A percentile compares a stretch with the other conserved stretches of the same genome.
Conservation (phyloP, 495 filamentous ascomycete genomes). For the Stereocaulon alpinum region DNA sequence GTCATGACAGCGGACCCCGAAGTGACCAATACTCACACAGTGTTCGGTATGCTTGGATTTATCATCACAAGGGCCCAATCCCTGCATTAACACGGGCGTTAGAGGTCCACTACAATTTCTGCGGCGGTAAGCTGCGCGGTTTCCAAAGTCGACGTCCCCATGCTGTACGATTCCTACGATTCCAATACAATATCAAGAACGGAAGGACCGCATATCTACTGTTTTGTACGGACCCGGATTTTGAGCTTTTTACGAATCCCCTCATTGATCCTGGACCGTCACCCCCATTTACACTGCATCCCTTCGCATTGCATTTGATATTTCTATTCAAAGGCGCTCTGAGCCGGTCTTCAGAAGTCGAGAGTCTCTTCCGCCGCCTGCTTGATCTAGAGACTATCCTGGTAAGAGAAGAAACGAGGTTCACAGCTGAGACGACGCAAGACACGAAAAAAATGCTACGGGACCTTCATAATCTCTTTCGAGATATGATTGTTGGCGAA, state of each 20-base stretch:
- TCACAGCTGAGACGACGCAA: not conserved
- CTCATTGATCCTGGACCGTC: not conserved
- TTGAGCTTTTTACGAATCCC: not conserved
- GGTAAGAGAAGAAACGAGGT: not conserved
- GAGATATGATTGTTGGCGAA: not conserved
- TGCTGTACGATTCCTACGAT: not conserved
- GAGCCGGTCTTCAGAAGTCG: not conserved
- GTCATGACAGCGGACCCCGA: not conserved
- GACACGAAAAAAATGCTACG: not conserved
- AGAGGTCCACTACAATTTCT: not conserved
- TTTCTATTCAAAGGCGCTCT: constrained; percentile 7
- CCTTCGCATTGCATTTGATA: constrained; percentile 9
- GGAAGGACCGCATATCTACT: constrained; percentile 4
- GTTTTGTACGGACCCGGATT: not conserved
- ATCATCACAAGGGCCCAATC: not conserved
- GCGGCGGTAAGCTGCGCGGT: not conserved
- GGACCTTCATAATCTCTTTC: not conserved
- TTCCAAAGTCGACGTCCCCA: not conserved
- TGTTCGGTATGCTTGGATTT: not conserved
- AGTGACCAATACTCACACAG: not conserved
- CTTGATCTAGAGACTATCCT: not conserved
- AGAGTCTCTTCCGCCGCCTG: not conserved
- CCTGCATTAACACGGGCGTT: not conserved
- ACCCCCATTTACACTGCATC: not conserved
- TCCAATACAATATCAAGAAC: not conserved